Evolutionary conservation across 768 basidiomycete genomes (phyloP), one percentile per base, ranked within the genome.

Genomic region (Gelatoporia subvermispora): DNA sequence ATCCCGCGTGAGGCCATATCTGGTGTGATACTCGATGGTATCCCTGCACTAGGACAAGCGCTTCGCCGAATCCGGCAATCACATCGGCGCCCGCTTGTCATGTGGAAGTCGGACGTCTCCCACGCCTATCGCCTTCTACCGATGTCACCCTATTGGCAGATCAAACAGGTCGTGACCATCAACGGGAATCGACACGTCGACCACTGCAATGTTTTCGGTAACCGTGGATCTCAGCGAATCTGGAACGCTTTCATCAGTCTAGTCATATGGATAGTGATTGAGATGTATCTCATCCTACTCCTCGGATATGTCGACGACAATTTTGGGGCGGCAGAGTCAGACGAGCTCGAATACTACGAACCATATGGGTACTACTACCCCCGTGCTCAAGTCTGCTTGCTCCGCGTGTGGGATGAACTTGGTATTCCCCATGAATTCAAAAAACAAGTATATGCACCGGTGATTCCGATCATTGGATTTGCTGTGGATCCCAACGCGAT

Each of bases 321-420:
- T 3, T 68, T 60, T 17, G 52, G 54, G n/a, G n/a, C n/a, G n/a
- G n/a, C n/a, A n/a, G n/a, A n/a, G n/a, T n/a, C n/a, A n/a, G n/a
- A n/a, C n/a, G n/a, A n/a, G n/a, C n/a, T 66, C 1, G 18, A 43
- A 0, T 59, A 31, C 20, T 75, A 73, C 51, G 39, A 35, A 8
- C 66, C 64, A 0, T 72, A 74, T 52, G 17, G 56, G 0, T 37
- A 24, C 1, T 35, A 20, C 13, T 48, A 66, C 16, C 73, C 73
- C 0, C 8, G 45, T 0, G 56, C 60, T 8, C 74, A 76, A 54
- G 60, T 48, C 2, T 20, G 35, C 2, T 60, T 75, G 1, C 66
- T 77, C 0, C 35, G 31, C 2, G 62, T 76, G 1, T 75, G 68
- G 65, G 74, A 76, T 53, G 38, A 60, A 1, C 53, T 75, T 15